Conservation (phyloP, 2,329 filamentous ascomycete genomes). For the Monilinia laxa region DNA sequence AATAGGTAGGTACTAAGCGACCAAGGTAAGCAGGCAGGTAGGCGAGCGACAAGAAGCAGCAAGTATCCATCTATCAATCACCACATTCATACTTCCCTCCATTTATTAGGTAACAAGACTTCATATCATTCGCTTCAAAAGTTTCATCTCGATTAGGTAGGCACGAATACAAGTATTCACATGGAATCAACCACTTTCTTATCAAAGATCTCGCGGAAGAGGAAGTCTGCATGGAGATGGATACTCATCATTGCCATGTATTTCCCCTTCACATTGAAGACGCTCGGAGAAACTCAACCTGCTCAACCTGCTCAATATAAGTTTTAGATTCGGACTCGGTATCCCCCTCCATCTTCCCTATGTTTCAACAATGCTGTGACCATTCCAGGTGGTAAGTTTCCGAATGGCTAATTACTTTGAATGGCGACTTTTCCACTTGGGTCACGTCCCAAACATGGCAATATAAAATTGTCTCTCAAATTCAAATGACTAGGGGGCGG, state of each 20-base stretch:
- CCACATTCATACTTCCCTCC: neutral
- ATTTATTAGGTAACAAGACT: neutral
- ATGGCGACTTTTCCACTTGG: neutral
- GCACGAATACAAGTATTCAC: neutral
- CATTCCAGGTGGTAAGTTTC: neutral
- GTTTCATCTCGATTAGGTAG: neutral
- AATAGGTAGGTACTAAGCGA: neutral
- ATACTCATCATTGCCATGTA: slow-evolving; percentile 12
- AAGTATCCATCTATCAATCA: slow-evolving; percentile 8
- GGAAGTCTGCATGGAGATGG: neutral
- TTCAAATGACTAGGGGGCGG: neutral
- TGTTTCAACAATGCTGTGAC: slow-evolving; percentile 14
- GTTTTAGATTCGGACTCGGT: neutral
- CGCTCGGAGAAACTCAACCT: neutral
- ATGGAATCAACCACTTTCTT: neutral
- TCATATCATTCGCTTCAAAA: neutral
- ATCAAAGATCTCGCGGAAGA: neutral
- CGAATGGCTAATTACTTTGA: neutral
- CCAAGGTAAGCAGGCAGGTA: neutral
- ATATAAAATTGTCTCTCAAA: slow-evolving; percentile 14
- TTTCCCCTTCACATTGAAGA: neutral
- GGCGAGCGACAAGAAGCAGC: slow-evolving; percentile 9
- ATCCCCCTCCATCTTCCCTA: neutral
- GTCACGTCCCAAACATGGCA: neutral
- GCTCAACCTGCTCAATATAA: neutral